phyloP scores from a whole-genome alignment of 306 rosid species.

The Carpinus fangiana region DNA sequence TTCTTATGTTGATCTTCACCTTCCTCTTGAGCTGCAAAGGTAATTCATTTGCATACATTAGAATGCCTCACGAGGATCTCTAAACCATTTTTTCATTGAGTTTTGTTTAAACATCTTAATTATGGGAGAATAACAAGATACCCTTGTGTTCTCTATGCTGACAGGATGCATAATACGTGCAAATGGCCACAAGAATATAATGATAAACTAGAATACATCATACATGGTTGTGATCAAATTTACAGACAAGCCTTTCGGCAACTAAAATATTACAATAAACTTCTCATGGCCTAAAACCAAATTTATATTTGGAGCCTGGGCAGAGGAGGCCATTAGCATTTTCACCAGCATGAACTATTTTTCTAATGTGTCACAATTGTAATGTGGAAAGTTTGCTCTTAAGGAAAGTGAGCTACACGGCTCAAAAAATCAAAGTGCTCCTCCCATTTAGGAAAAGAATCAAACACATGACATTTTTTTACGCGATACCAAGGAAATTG shows the following conservation, averaged over 20 bases:
- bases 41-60: not conserved
- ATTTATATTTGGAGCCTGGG: not conserved
- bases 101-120: too few species aligned
- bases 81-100: too few species aligned
- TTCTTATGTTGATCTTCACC: conserved; percentile 9
- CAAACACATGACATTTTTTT: too few species aligned
- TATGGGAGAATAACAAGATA: too few species aligned
- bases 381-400: not conserved
- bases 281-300: not conserved
- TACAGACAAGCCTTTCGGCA: not conserved
- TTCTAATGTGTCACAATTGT: not conserved
- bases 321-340: not conserved
- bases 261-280: not conserved
- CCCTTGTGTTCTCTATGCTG: too few species aligned
- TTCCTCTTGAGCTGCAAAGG: conserved; percentile 22
- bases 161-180: too few species aligned
- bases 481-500: too few species aligned
- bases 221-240: not conserved
- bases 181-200: not conserved
- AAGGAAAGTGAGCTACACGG: too few species aligned
- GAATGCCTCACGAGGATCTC: too few species aligned
- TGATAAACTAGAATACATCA: too few species aligned
- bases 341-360: not conserved
- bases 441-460: too few species aligned
- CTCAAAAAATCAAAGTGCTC: too few species aligned